phyloP scores from a whole-genome alignment of 768 basidiomycete species.

The Lentinus tigrinus region DNA sequence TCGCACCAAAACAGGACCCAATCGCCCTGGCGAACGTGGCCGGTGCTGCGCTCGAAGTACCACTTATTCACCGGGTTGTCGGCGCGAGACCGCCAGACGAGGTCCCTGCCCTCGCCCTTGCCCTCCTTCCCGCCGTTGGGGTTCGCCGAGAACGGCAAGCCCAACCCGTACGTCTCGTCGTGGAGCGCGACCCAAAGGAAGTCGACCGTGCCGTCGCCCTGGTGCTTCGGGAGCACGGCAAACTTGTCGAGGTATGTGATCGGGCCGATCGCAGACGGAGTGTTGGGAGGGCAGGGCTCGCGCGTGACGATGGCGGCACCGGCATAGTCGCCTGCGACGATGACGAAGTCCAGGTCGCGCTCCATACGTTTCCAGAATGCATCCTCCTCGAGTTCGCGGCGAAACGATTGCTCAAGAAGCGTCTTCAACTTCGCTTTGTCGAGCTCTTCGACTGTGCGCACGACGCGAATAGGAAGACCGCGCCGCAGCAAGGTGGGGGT shows the following conservation, averaged over 20 bases:
- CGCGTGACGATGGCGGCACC: slow-evolving; percentile 92
- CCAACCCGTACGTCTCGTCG: slow-evolving; percentile 97
- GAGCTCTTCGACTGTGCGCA: slow-evolving; percentile 67
- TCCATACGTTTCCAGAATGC: slow-evolving; percentile 82
- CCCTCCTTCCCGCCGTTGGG: slow-evolving; percentile 93
- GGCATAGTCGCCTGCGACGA: slow-evolving; percentile 92
- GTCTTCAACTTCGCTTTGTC: slow-evolving; percentile 72
- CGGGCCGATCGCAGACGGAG: slow-evolving; percentile 33
- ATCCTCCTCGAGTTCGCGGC: slow-evolving; percentile 63
- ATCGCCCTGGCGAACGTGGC: slow-evolving; percentile 79
- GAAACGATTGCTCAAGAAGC: slow-evolving; percentile 89
- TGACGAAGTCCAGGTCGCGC: slow-evolving; percentile 80
- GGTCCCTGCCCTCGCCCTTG: slow-evolving; percentile 84
- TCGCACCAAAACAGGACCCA: slow-evolving; percentile 99
- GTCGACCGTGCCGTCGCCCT: slow-evolving; percentile 98
- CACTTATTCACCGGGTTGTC: slow-evolving; percentile 98
- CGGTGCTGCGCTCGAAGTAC: slow-evolving; percentile 96
- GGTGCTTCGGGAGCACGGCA: slow-evolving; percentile 89
- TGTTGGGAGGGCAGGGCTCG: slow-evolving; percentile 37
- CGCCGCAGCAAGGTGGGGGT: slow-evolving; percentile 92
- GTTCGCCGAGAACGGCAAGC: slow-evolving; percentile 90
- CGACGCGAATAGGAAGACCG: slow-evolving; percentile 83
- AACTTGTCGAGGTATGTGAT: slow-evolving; percentile 98
- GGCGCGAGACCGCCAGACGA: slow-evolving; percentile 92
- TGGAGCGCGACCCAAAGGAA: slow-evolving; percentile 99